phyloP scores from a whole-genome alignment of 495 filamentous ascomycete genomes.

The Parachaetomium inaequale region DNA sequence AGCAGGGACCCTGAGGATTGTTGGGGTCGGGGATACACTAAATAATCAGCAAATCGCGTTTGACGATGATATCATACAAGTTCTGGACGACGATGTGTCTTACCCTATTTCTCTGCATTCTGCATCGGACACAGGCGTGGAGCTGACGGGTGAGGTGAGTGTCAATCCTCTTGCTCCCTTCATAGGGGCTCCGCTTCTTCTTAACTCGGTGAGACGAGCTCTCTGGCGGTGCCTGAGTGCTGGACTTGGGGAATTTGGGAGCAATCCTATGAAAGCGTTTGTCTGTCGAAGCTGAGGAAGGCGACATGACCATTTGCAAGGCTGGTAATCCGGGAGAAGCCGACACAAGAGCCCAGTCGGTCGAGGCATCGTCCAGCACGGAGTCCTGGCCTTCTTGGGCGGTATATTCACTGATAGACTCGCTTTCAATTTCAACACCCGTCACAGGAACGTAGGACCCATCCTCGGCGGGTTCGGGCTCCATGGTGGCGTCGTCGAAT shows the following conservation, averaged over 20 bases:
- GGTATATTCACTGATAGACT: conserved; percentile 4
- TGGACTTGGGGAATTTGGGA: conserved; percentile 13
- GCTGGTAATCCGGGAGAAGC: conserved; percentile 17
- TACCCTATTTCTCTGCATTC: conserved; percentile 40
- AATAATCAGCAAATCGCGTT: conserved; percentile 7
- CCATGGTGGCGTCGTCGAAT: conserved; percentile 1
- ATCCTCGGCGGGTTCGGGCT: neutral
- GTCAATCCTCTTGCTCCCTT: conserved; percentile 28
- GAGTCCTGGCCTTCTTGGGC: conserved; percentile 8
- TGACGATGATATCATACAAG: neutral
- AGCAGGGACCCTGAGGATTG: conserved; percentile 34
- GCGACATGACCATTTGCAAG: conserved; percentile 14
- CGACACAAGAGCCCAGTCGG: conserved; percentile 26
- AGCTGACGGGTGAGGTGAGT: conserved; percentile 35
- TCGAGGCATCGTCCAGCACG: conserved; percentile 15
- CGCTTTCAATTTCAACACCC: conserved; percentile 15
- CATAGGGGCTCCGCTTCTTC: conserved; percentile 34
- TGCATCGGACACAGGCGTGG: conserved; percentile 37
- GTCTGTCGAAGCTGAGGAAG: conserved; percentile 13
- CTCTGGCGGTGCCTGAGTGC: conserved; percentile 17
- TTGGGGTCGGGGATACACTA: conserved; percentile 37
- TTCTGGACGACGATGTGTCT: neutral
- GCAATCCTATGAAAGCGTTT: conserved; percentile 25
- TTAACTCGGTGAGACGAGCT: conserved; percentile 17
- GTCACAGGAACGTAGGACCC: conserved; percentile 19